Evolutionary conservation across 768 basidiomycete genomes (phyloP).

Genomic region (Auricularia sp.): DNA sequence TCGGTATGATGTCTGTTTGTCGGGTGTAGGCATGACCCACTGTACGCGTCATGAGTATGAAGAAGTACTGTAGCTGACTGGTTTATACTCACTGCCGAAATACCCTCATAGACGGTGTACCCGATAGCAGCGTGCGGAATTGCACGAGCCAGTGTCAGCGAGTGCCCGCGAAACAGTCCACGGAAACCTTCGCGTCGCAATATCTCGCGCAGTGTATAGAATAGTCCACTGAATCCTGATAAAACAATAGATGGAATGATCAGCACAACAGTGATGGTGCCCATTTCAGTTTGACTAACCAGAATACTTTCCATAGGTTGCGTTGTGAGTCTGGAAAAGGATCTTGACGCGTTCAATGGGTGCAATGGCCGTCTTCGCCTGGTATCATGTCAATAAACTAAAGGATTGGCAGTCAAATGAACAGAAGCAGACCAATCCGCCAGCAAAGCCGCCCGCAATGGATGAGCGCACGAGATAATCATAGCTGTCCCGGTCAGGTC

Average conservation of each 20-base stretch:
- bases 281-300: constrained; percentile 42
- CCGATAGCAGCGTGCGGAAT: constrained; percentile 95
- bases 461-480: neutral
- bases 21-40: constrained; percentile 78
- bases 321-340: constrained; percentile 93
- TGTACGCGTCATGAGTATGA: constrained; percentile 20
- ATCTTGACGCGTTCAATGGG: constrained; percentile 98
- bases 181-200: constrained; percentile 54
- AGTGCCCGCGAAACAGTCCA: constrained; percentile 92
- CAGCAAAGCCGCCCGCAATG: neutral
- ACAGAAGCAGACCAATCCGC: neutral
- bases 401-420: neutral
- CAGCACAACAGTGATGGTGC: constrained; percentile 2
- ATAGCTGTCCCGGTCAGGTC: neutral
- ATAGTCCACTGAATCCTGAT: neutral
- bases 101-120: constrained; percentile 53
- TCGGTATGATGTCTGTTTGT: constrained; percentile 64
- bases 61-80: neutral
- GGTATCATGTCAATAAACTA: neutral
- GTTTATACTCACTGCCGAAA: neutral
- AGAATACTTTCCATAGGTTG: constrained; percentile 87
- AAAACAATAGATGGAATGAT: neutral
- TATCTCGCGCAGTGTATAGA: neutral
- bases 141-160: constrained; percentile 85
- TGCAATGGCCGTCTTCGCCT: constrained; percentile 94